A percentile compares a stretch with the other conserved stretches of the same genome.
Evolutionary conservation across 805 yeast species (phyloP).

Genomic region (Spencermartinsiella europaea): DNA sequence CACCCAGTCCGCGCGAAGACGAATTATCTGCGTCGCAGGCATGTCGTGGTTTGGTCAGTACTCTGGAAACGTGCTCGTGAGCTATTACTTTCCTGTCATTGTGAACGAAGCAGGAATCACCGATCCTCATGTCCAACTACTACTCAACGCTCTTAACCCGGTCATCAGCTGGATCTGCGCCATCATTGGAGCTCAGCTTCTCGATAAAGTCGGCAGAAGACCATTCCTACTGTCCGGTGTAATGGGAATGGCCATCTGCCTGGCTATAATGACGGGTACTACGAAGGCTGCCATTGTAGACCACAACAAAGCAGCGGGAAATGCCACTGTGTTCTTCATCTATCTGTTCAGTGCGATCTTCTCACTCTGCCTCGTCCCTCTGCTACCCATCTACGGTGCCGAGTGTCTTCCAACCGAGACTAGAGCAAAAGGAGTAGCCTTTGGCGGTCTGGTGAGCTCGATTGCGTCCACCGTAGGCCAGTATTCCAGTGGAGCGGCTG

Average conservation of each 20-base stretch:
- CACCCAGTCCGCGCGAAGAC: conserved; percentile 11
- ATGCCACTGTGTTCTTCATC: conserved; percentile 15
- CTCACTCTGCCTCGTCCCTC: conserved; percentile 30
- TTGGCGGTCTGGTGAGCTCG: conserved; percentile 23
- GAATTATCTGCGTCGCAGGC: conserved; percentile 11
- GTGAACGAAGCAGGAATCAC: conserved; percentile 8
- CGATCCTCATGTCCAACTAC: conserved; percentile 3
- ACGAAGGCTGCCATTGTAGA: conserved; percentile 23
- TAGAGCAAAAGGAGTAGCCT: conserved; percentile 26
- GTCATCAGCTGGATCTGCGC: conserved; percentile 11
- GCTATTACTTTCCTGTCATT: conserved; percentile 14
- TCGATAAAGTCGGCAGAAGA: conserved; percentile 28
- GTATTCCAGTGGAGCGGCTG: conserved; percentile 24
- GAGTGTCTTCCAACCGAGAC: conserved; percentile 25
- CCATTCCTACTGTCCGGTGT: conserved; percentile 24
- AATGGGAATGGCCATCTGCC: conserved; percentile 21
- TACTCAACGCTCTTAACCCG: conserved; percentile 9
- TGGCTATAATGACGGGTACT: conserved; percentile 26
- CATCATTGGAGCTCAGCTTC: conserved; percentile 20
- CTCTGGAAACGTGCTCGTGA: conserved; percentile 12
- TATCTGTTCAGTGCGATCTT: conserved; percentile 14
- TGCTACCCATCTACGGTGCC: conserved; percentile 33
- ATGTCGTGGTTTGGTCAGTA: conserved; percentile 11
- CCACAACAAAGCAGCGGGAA: conserved; percentile 20
- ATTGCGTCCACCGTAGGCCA: conserved; percentile 28